A percentile compares a stretch with the other conserved stretches of the same genome.
These are phyloP conservation scores for Fusarium sp. DNA, from an alignment of 2,329 filamentous ascomycete genomes.

Conservation along the genomic window DNA sequence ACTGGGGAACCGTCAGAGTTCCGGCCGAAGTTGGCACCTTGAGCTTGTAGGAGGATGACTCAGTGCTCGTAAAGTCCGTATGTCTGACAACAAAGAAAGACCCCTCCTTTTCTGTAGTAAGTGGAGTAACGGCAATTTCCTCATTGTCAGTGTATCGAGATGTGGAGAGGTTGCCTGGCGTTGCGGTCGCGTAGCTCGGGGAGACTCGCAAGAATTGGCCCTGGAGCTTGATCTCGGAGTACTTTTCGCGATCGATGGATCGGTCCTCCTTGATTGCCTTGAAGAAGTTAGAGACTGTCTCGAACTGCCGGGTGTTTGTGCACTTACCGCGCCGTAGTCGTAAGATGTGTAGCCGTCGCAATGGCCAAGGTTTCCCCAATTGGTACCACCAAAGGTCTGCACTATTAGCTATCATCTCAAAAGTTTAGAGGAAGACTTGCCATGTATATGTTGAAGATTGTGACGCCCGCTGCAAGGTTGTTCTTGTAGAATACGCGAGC, in stretches of 20 bases:
- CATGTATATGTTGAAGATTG: slow-evolving; percentile 82
- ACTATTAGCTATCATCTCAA: neutral
- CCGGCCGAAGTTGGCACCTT: slow-evolving; percentile 68
- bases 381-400: slow-evolving; percentile 79
- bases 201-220: slow-evolving; percentile 81
- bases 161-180: slow-evolving; percentile 61
- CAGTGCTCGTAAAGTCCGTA: slow-evolving; percentile 69
- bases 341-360: slow-evolving; percentile 72
- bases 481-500: slow-evolving; percentile 86
- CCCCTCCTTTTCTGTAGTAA: slow-evolving; percentile 63
- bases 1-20: slow-evolving; percentile 67
- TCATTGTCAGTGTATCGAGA: slow-evolving; percentile 65
- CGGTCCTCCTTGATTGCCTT: slow-evolving; percentile 74
- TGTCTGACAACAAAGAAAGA: slow-evolving; percentile 78
- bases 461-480: slow-evolving; percentile 72
- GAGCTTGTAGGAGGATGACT: slow-evolving; percentile 71
- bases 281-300: rapidly evolving
- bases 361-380: slow-evolving; percentile 84
- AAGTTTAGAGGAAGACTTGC: slow-evolving; percentile 47
- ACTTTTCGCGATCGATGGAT: slow-evolving; percentile 78
- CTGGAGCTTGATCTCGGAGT: slow-evolving; percentile 81
- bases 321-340: slow-evolving; percentile 61
- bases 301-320: rapidly evolving
- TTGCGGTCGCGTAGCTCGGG: slow-evolving; percentile 74
- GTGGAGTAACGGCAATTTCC: slow-evolving; percentile 70